Percentiles rank a stretch among this genome's conserved stretches.
These are phyloP conservation scores for Claviceps pusilla DNA, from an alignment of 2,329 filamentous ascomycete genomes.

Conservation along the genomic window DNA sequence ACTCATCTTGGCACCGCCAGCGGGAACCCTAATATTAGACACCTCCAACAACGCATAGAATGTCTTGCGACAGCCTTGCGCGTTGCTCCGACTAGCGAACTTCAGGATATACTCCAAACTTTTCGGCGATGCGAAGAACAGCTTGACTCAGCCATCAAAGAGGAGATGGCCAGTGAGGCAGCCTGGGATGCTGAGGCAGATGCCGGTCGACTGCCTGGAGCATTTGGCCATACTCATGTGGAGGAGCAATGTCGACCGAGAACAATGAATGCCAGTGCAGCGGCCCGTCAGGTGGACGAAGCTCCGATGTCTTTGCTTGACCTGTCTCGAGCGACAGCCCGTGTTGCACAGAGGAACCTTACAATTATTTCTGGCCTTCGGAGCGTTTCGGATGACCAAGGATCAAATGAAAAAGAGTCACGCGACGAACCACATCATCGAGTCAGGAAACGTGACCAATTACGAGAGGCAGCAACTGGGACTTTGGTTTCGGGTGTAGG, in stretches of 20 bases:
- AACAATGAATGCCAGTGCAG: conserved; percentile 20
- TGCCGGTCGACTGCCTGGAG: conserved; percentile 39
- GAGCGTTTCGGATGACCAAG: conserved; percentile 10
- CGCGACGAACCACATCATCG: conserved; percentile 21
- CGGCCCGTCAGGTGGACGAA: conserved; percentile 31
- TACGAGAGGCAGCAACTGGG: conserved; percentile 51
- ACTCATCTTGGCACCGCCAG: conserved; percentile 46
- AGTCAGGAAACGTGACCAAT: conserved; percentile 56
- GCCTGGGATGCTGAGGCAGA: conserved; percentile 56
- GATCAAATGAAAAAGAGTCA: conserved; percentile 6
- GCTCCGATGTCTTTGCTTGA: conserved; percentile 52
- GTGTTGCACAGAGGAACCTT: conserved; percentile 43
- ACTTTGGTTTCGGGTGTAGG: conserved; percentile 52
- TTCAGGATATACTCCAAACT: conserved; percentile 60
- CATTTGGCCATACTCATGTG: conserved; percentile 26
- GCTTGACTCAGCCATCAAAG: conserved; percentile 48
- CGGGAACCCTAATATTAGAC: conserved; percentile 48
- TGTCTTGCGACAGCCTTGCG: conserved; percentile 62
- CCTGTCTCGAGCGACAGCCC: conserved; percentile 44
- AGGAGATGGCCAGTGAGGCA: conserved; percentile 53
- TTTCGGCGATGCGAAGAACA: conserved; percentile 70
- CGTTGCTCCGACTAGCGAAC: conserved; percentile 52
- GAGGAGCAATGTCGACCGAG: conserved; percentile 14
- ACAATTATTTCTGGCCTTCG: conserved; percentile 39
- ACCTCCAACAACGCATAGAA: conserved; percentile 68